phyloP scores from a whole-genome alignment of 495 filamentous ascomycete species.

The Amniculicola lignicola region DNA sequence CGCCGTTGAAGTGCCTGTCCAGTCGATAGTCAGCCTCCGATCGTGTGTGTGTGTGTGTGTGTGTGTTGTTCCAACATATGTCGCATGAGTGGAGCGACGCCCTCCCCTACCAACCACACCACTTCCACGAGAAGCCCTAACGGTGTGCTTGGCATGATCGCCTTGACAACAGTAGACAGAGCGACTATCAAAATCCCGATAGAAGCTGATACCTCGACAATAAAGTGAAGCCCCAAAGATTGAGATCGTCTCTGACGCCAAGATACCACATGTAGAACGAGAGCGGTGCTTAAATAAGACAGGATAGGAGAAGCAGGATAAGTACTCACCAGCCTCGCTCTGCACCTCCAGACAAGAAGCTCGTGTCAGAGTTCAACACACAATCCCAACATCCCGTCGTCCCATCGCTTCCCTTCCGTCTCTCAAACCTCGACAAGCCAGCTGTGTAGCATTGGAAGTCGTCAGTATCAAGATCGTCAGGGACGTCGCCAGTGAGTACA shows the following conservation, averaged over 20 bases:
- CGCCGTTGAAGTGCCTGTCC: constrained; percentile 30
- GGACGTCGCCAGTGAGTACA: constrained; percentile 71
- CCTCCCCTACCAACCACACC: too few species aligned
- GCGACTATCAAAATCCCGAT: too few species aligned
- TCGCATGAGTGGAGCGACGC: too few species aligned
- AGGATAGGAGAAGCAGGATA: not conserved
- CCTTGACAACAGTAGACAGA: too few species aligned
- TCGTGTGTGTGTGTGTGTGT: too few species aligned
- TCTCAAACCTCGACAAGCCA: constrained; percentile 63
- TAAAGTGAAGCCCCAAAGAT: too few species aligned
- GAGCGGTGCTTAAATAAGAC: constrained; percentile 3
- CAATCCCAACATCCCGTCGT: constrained; percentile 83
- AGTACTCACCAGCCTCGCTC: constrained; percentile 82
- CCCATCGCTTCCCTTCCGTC: constrained; percentile 48
- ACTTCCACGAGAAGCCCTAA: too few species aligned
- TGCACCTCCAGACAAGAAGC: constrained; percentile 70
- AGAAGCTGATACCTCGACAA: too few species aligned
- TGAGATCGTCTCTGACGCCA: too few species aligned
- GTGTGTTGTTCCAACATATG: too few species aligned
- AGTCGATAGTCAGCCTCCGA: not conserved
- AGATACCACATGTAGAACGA: too few species aligned
- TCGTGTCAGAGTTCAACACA: constrained; percentile 75
- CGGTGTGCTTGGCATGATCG: too few species aligned
- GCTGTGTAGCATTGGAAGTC: constrained; percentile 90
- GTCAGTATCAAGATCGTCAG: constrained; percentile 60